Conservation (phyloP, 163 green algal species). For the Volvox carteri region DNA sequence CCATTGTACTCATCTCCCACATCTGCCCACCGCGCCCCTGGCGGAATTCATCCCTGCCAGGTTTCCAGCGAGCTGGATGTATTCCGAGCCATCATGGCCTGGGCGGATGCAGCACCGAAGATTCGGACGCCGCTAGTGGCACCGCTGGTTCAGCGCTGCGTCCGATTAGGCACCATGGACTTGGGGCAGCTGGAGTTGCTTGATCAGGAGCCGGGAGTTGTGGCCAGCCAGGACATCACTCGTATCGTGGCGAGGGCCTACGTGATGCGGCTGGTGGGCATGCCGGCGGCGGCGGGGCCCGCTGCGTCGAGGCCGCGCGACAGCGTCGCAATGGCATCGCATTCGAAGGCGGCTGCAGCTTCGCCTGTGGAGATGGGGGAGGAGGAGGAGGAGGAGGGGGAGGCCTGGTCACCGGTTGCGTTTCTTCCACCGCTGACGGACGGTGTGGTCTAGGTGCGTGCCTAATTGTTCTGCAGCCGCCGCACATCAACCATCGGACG, state of each 20-base stretch:
- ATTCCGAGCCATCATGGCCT: neutral
- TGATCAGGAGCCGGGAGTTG: neutral
- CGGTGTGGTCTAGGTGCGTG: neutral
- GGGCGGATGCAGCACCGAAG: neutral
- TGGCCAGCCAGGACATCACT: constrained; percentile 5
- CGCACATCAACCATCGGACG: too few species aligned
- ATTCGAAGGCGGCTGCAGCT: neutral
- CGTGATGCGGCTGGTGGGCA: constrained; percentile 12
- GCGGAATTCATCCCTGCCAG: too few species aligned
- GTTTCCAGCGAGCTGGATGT: constrained; percentile 26
- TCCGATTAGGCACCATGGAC: constrained; percentile 12
- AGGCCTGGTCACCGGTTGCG: too few species aligned
- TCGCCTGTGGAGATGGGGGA: neutral
- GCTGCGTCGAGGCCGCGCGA: neutral
- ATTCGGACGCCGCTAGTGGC: neutral
- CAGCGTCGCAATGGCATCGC: constrained; percentile 2
- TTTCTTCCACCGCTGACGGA: neutral
- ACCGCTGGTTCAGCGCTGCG: constrained; percentile 20
- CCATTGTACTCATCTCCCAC: too few species aligned
- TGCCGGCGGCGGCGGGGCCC: neutral
- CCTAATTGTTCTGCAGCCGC: too few species aligned
- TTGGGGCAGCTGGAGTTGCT: constrained; percentile 28
- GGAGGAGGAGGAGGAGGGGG: neutral
- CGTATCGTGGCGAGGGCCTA: constrained; percentile 41
- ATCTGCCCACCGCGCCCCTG: too few species aligned